Percentiles rank a stretch among this genome's conserved stretches.
Evolutionary conservation across 2,329 filamentous ascomycete genomes (phyloP).

Genomic region (Fusarium brachygibbosum): DNA sequence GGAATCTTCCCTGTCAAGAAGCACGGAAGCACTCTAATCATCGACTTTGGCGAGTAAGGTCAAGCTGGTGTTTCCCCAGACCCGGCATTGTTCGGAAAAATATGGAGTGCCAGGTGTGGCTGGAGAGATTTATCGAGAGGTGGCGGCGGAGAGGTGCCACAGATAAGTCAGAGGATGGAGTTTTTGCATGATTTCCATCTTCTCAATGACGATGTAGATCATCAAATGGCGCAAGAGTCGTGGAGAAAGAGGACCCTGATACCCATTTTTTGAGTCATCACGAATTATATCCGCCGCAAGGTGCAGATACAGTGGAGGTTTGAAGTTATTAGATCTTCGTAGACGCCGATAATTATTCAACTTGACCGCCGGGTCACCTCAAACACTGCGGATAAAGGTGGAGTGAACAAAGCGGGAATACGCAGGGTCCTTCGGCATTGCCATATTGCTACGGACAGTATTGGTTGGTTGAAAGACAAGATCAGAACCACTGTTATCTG

Average conservation of each 20-base stretch:
- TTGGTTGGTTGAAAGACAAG: constrained; percentile 17
- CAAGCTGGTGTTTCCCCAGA: constrained; percentile 37
- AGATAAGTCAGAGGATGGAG: constrained; percentile 8
- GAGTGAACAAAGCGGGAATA: constrained; percentile 34
- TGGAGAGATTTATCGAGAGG: constrained; percentile 3
- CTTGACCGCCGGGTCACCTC: constrained; percentile 35
- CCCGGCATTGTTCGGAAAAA: constrained; percentile 30
- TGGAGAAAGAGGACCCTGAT: constrained; percentile 21
- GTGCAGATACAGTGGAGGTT: constrained; percentile 19
- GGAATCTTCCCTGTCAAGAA: constrained; percentile 36
- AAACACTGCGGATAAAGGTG: constrained; percentile 36
- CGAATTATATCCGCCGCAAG: constrained; percentile 9
- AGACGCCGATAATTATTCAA: constrained; percentile 17
- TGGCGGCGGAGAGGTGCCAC: constrained; percentile 3
- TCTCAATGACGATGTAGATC: constrained; percentile 22
- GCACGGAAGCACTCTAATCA: constrained; percentile 17
- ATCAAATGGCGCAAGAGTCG: constrained; percentile 22
- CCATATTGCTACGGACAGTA: background rate
- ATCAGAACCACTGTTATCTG: constrained; percentile 29
- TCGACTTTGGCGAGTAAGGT: constrained; percentile 26
- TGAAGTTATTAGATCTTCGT: constrained; percentile 13
- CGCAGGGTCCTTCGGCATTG: constrained; percentile 25
- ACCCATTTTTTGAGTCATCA: constrained; percentile 32
- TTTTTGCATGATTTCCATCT: constrained; percentile 9
- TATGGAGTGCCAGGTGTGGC: constrained; percentile 30